Percentiles rank a stretch among this genome's conserved stretches.
Conservation (phyloP, 2,329 filamentous ascomycete genomes). For the Cladosporium colombiae region DNA sequence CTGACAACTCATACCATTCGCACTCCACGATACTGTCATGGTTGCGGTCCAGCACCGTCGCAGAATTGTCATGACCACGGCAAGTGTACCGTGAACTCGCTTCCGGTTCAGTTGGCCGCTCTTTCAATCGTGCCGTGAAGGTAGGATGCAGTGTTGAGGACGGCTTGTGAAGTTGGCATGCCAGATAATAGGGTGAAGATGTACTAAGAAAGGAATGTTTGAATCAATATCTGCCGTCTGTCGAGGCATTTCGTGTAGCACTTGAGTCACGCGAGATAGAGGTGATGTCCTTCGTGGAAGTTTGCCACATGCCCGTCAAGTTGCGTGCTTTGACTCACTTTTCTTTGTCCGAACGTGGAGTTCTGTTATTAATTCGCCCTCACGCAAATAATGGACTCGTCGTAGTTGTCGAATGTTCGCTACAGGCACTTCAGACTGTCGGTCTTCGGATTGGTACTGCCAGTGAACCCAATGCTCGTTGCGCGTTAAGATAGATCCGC, state of each 20-base stretch:
- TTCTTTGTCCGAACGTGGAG: constrained; percentile 1
- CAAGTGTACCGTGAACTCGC: constrained; percentile 1
- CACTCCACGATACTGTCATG: background rate
- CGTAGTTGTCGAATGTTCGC: background rate
- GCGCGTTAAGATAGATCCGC: background rate
- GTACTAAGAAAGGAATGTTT: background rate
- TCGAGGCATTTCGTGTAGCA: background rate
- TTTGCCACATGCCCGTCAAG: background rate
- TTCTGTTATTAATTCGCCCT: background rate
- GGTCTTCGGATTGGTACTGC: background rate
- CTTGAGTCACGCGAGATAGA: background rate
- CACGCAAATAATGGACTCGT: background rate
- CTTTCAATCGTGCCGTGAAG: background rate
- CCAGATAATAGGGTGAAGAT: background rate
- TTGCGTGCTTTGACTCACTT: background rate
- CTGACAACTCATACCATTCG: background rate
- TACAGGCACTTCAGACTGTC: background rate
- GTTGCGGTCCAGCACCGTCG: background rate
- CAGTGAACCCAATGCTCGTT: background rate
- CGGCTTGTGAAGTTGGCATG: background rate
- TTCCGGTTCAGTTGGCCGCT: background rate
- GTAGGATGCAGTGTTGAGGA: background rate
- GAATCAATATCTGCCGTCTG: background rate
- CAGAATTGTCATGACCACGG: background rate
- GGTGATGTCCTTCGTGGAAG: background rate